These are phyloP conservation scores for Stephanodiscus triporus DNA, from an alignment of 108 stramenopile genomes.

Conservation along the genomic window DNA sequence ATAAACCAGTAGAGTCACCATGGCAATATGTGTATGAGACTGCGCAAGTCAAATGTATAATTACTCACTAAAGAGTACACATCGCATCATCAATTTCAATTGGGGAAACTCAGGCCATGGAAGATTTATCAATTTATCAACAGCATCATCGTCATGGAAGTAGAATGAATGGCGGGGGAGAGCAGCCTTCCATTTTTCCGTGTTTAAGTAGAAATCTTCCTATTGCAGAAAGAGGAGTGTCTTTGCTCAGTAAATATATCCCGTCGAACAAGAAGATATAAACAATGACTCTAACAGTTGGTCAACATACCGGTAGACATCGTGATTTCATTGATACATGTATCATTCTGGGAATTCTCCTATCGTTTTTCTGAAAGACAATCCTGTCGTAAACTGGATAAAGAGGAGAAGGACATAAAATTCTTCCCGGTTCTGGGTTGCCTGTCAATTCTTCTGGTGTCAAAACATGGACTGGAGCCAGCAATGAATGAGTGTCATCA, in stretches of 20 bases:
- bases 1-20: neutral
- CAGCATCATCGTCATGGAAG: conserved; percentile 69
- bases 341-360: conserved; percentile 26
- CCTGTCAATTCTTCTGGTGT: conserved; percentile 10
- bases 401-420: conserved; percentile 22
- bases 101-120: conserved; percentile 54
- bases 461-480: no score
- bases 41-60: neutral
- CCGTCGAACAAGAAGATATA: no score
- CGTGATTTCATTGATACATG: conserved; percentile 26
- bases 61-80: conserved; percentile 42
- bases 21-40: neutral
- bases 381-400: conserved; percentile 23
- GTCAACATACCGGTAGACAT: conserved; percentile 10
- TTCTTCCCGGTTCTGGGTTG: conserved; percentile 5
- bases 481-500: no score
- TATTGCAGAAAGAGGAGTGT: neutral
- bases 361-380: neutral
- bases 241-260: no score
- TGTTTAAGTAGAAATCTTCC: no score
- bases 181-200: conserved; percentile 11
- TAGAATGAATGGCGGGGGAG: conserved; percentile 56
- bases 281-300: neutral
- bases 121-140: conserved; percentile 54
- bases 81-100: conserved; percentile 29